Evolutionary conservation across 2,329 filamentous ascomycete genomes (phyloP).

Genomic region (Colletotrichum destructivum): DNA sequence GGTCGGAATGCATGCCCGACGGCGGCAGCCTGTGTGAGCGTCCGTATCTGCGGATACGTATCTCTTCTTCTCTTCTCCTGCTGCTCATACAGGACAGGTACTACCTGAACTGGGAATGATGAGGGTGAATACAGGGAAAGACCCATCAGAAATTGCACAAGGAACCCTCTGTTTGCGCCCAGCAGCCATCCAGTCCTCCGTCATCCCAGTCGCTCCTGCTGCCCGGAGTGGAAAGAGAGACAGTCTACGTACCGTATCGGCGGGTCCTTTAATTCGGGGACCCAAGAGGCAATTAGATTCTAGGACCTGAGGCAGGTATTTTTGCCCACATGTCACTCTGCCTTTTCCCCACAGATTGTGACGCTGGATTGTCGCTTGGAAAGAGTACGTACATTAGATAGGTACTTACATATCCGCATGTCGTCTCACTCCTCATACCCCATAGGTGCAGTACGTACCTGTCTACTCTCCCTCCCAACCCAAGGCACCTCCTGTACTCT

Average conservation of each 20-base stretch:
- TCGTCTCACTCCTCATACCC: neutral
- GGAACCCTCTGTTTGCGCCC: conserved; percentile 22
- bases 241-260: neutral
- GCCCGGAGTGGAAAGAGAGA: neutral
- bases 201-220: neutral
- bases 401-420: neutral
- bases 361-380: conserved; percentile 8
- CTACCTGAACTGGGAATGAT: neutral
- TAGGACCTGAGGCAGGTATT: conserved; percentile 2
- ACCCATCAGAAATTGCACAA: conserved; percentile 14
- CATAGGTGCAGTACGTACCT: neutral
- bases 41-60: neutral
- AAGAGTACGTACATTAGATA: neutral
- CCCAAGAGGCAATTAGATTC: conserved; percentile 4
- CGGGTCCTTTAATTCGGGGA: conserved; percentile 27
- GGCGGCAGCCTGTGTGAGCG: neutral
- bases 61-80: too few species aligned
- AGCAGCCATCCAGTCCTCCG: neutral
- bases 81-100: too few species aligned
- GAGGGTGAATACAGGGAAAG: conserved; percentile 19
- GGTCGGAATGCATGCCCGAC: conserved; percentile 16
- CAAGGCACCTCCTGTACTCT: too few species aligned
- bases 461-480: too few species aligned
- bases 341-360: conserved; percentile 23
- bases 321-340: conserved; percentile 34